Evolutionary conservation across 1,284 basidiomycete species (phyloP).

Genomic region (Cystobasidium pallidum): DNA sequence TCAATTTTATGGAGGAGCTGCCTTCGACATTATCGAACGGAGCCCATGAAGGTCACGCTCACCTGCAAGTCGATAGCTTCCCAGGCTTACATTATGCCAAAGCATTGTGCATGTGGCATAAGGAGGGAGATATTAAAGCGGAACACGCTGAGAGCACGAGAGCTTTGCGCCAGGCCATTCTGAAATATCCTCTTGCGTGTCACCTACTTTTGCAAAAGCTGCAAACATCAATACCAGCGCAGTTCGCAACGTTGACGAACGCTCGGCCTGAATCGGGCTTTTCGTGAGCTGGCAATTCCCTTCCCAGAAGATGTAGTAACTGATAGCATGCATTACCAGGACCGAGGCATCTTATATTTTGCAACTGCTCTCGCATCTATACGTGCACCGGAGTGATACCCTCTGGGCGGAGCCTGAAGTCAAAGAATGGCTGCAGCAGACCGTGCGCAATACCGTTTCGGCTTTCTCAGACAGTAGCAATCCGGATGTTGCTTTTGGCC

Average conservation of each 20-base stretch:
- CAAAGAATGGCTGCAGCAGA: conserved; percentile 67
- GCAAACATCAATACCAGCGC: conserved; percentile 67
- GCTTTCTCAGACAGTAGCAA: conserved; percentile 38
- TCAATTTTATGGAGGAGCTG: conserved; percentile 63
- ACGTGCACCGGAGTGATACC: conserved; percentile 71
- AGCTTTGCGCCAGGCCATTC: conserved; percentile 72
- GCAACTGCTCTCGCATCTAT: conserved; percentile 77
- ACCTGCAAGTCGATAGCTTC: conserved; percentile 64
- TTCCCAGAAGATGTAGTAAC: background rate
- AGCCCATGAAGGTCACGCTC: conserved; percentile 41
- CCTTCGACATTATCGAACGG: conserved; percentile 39
- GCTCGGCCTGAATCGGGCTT: conserved; percentile 28
- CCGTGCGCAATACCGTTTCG: conserved; percentile 31
- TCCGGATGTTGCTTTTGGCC: conserved; percentile 47
- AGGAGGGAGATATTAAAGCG: conserved; percentile 64
- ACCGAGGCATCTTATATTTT: conserved; percentile 52
- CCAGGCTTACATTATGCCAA: conserved; percentile 80
- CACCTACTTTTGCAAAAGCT: conserved; percentile 80
- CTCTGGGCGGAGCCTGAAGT: conserved; percentile 77
- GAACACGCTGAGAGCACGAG: conserved; percentile 65
- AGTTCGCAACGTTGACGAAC: conserved; percentile 59
- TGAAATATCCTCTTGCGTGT: conserved; percentile 76
- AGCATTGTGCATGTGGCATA: conserved; percentile 67
- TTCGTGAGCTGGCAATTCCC: conserved; percentile 51
- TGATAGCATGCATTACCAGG: background rate